Conservation (phyloP, 2,329 filamentous ascomycete genomes). For the Fusarium verticillioides region DNA sequence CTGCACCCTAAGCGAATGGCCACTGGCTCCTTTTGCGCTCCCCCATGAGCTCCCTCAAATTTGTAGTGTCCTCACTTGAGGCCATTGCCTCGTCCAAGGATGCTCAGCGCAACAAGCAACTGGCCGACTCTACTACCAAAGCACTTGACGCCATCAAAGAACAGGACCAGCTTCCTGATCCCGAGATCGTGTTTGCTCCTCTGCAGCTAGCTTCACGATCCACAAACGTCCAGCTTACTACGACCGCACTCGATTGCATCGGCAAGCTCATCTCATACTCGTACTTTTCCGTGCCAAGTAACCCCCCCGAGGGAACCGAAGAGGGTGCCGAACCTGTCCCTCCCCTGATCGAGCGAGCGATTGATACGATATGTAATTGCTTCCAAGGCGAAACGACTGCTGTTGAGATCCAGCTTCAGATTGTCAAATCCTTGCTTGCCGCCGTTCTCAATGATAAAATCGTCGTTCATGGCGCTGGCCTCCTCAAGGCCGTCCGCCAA, state of each 20-base stretch:
- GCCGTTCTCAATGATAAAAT: constrained; percentile 99
- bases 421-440: constrained; percentile 94
- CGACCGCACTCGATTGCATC: constrained; percentile 94
- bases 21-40: constrained; percentile 57
- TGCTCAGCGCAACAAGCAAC: constrained; percentile 84
- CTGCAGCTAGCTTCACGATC: constrained; percentile 90
- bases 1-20: constrained; percentile 55
- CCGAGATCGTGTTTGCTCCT: constrained; percentile 91
- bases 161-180: constrained; percentile 84
- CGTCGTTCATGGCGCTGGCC: constrained; percentile 93
- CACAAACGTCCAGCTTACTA: constrained; percentile 85
- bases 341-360: constrained; percentile 94
- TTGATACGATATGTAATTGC: constrained; percentile 99
- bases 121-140: constrained; percentile 82
- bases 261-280: constrained; percentile 99
- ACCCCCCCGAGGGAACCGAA: constrained; percentile 50
- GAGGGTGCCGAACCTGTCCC: constrained; percentile 57
- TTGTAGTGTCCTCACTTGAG: constrained; percentile 93
- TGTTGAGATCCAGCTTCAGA: constrained; percentile 93
- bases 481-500: constrained; percentile 95
- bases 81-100: constrained; percentile 92
- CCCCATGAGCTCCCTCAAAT: constrained; percentile 92
- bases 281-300: constrained; percentile 84
- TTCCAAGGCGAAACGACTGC: constrained; percentile 97
- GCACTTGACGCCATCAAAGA: constrained; percentile 89